Evolutionary conservation across 805 yeast genomes (phyloP).

Genomic region (Cyberlindnera samutprakarnensis): DNA sequence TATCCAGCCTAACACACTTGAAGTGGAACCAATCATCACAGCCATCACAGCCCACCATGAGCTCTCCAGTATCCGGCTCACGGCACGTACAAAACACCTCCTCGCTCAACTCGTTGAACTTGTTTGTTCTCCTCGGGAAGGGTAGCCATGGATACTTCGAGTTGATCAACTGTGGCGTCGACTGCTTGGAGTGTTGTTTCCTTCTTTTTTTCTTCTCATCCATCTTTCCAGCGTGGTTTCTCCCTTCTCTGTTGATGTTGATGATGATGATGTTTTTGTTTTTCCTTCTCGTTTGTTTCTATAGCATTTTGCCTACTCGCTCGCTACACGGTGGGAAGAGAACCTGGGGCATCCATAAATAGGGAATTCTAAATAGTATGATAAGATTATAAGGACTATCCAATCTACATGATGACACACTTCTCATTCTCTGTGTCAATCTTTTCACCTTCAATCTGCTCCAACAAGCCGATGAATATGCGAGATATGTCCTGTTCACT

Average conservation of each 20-base stretch:
- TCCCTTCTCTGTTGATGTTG: not conserved
- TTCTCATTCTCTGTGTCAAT: constrained; percentile 41
- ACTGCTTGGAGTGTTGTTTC: constrained; percentile 2
- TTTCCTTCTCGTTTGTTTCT: too few relatives aligned
- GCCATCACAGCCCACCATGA: constrained; percentile 93
- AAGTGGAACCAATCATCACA: constrained; percentile 96
- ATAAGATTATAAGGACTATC: not conserved
- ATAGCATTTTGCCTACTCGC: too few relatives aligned
- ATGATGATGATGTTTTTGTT: not conserved
- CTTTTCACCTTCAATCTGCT: constrained; percentile 55
- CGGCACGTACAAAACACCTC: constrained; percentile 75
- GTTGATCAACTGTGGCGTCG: constrained; percentile 3
- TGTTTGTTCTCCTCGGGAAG: constrained; percentile 14
- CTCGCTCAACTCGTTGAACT: constrained; percentile 43
- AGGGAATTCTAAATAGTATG: not conserved
- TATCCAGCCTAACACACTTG: constrained; percentile 57
- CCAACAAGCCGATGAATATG: constrained; percentile 54
- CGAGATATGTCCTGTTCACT: constrained; percentile 65
- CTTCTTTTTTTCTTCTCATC: constrained; percentile 11
- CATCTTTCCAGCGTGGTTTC: not conserved
- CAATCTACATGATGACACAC: constrained; percentile 36
- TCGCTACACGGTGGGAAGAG: too few relatives aligned
- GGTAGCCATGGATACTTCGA: constrained; percentile 4
- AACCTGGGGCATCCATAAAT: too few relatives aligned
- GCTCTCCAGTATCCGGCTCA: constrained; percentile 65